A percentile compares a stretch with the other conserved stretches of the same genome.
These are phyloP conservation scores for Dipteronia dyeriana DNA, from an alignment of 345 rosid species.

Conservation along the genomic window DNA sequence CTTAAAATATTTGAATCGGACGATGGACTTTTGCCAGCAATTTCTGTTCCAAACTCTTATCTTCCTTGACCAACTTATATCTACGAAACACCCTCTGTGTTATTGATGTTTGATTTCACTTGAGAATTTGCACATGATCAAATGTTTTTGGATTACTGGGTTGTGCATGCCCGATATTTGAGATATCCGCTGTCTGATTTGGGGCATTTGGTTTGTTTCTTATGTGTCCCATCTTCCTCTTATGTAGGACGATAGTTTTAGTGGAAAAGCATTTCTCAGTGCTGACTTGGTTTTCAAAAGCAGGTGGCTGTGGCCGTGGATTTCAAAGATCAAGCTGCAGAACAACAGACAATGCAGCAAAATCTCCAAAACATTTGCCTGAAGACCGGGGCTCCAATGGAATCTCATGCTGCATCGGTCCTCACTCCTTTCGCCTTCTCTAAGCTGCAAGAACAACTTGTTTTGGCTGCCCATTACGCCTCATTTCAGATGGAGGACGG, in stretches of 20 bases:
- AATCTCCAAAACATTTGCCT: slow-evolving; percentile 85
- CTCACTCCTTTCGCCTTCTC: slow-evolving; percentile 96
- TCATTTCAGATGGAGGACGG: slow-evolving; percentile 87
- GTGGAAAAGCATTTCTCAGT: not conserved
- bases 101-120: not conserved
- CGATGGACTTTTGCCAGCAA: not conserved
- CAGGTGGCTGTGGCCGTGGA: slow-evolving; percentile 87
- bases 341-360: slow-evolving; percentile 97
- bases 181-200: not conserved
- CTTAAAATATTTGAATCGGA: not conserved
- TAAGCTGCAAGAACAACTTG: slow-evolving; percentile 95
- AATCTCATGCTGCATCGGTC: slow-evolving; percentile 81
- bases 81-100: not conserved
- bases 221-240: not conserved
- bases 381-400: slow-evolving; percentile 96
- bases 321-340: slow-evolving; percentile 95
- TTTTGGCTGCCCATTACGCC: slow-evolving; percentile 91
- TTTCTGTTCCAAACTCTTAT: not conserved
- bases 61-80: not conserved
- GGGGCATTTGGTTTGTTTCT: not conserved
- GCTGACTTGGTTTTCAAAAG: slow-evolving; percentile 24
- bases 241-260: not conserved
- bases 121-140: not conserved
- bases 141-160: not conserved
- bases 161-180: not conserved